A percentile compares a stretch with the other conserved stretches of the same genome.
Evolutionary conservation across 2,329 filamentous ascomycete genomes (phyloP).

Genomic region (Nemania abortiva): DNA sequence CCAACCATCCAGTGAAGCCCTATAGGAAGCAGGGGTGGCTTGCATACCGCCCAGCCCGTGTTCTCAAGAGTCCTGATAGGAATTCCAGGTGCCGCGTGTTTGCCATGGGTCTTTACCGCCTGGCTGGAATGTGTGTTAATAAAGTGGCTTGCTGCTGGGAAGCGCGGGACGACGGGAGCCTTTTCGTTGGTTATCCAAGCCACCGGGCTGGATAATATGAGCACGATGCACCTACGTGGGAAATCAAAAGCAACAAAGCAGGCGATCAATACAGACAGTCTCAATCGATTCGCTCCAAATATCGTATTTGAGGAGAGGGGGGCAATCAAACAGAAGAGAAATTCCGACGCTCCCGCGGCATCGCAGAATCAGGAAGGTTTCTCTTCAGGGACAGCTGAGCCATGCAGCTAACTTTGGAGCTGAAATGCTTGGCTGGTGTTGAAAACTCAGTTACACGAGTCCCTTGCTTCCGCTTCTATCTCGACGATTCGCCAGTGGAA

Average conservation of each 20-base stretch:
- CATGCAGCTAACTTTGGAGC: conserved; percentile 15
- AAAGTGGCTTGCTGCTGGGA: conserved; percentile 33
- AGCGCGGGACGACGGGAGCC: conserved; percentile 14
- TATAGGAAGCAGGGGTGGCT: conserved; percentile 32
- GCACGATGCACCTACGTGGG: conserved; percentile 1
- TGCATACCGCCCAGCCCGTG: conserved; percentile 33
- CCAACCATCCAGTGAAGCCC: conserved; percentile 6
- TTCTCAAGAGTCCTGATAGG: conserved; percentile 12
- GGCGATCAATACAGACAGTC: neutral
- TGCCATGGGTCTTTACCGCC: conserved; percentile 16
- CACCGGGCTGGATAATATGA: conserved; percentile 19
- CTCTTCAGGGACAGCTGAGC: neutral
- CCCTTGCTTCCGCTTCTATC: conserved; percentile 18
- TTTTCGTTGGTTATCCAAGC: conserved; percentile 28
- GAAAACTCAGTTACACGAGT: neutral
- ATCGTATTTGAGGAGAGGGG: neutral
- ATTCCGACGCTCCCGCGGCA: neutral
- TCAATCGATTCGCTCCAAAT: conserved; percentile 6
- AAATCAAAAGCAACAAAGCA: conserved; percentile 6
- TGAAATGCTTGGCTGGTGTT: conserved; percentile 21
- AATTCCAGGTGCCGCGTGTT: conserved; percentile 12
- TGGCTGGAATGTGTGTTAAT: conserved; percentile 17
- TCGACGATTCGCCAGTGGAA: conserved; percentile 9
- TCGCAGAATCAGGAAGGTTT: neutral
- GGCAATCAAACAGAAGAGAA: neutral